Percentiles rank a stretch among this genome's conserved stretches.
Conservation (phyloP, 139 green algal genomes). For the Coelastrella sp. region DNA sequence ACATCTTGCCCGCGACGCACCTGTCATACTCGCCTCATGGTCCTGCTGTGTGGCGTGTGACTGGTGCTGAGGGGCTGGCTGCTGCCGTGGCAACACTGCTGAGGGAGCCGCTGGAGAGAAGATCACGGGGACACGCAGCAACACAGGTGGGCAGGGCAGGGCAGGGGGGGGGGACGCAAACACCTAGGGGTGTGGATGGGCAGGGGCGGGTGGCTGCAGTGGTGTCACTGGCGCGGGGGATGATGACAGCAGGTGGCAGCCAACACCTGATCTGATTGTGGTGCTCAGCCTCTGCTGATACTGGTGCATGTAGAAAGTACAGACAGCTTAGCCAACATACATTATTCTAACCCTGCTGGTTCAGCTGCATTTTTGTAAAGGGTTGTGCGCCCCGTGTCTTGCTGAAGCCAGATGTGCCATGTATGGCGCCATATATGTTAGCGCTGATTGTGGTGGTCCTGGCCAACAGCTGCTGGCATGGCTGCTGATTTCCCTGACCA, state of each 20-base stretch:
- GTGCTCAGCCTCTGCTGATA: too few species aligned
- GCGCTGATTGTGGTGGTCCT: too few species aligned
- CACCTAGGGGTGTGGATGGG: too few species aligned
- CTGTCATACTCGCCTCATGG: conserved; percentile 57
- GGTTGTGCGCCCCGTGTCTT: too few species aligned
- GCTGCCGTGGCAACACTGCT: conserved; percentile 59
- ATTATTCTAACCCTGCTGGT: too few species aligned
- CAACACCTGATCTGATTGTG: too few species aligned
- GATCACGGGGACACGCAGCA: conserved; percentile 65
- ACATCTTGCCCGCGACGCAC: conserved; percentile 63
- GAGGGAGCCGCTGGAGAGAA: conserved; percentile 59
- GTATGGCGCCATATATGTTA: too few species aligned
- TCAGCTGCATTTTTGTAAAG: too few species aligned
- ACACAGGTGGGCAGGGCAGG: conserved; percentile 45
- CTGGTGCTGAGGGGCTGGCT: conserved; percentile 51
- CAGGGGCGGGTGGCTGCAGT: too few species aligned
- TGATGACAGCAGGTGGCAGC: not conserved
- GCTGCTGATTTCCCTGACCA: not conserved
- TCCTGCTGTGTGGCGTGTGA: conserved; percentile 68
- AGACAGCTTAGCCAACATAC: too few species aligned
- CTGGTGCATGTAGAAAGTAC: too few species aligned
- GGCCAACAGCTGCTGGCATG: not conserved
- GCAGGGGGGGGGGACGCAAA: not conserved
- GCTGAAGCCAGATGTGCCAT: too few species aligned
- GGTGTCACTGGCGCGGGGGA: not conserved